Percentiles rank a stretch among this genome's conserved stretches.
Evolutionary conservation across 148 eudicot genomes (phyloP).

Genomic region (Rhododendron henanense): DNA sequence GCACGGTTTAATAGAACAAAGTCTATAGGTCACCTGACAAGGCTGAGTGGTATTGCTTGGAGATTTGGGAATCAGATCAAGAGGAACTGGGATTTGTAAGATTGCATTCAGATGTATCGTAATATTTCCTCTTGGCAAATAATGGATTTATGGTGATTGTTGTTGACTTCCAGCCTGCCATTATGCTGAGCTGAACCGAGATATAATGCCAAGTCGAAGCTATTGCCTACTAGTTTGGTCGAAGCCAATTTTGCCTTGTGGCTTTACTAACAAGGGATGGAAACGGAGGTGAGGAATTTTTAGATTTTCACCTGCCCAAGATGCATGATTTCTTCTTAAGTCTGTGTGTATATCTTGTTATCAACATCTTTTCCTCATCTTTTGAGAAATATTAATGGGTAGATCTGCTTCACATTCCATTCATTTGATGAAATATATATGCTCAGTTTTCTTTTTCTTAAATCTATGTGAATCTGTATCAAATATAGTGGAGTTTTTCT

Average conservation of each 20-base stretch:
- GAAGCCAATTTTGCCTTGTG: slow-evolving; percentile 30
- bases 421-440: not conserved
- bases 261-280: slow-evolving; percentile 13
- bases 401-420: slow-evolving; percentile 1
- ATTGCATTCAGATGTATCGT: not conserved
- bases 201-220: not conserved
- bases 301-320: not conserved
- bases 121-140: slow-evolving; percentile 1
- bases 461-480: not conserved
- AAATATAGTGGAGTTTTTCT: not conserved
- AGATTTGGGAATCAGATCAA: not conserved
- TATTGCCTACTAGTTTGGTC: slow-evolving; percentile 8
- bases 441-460: not conserved
- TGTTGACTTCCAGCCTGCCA: not conserved
- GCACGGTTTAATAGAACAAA: slow-evolving; percentile 32
- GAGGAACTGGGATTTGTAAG: not conserved
- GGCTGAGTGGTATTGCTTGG: not conserved
- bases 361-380: slow-evolving; percentile 4
- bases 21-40: not conserved
- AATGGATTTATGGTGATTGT: not conserved
- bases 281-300: slow-evolving; percentile 15
- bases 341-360: slow-evolving; percentile 2
- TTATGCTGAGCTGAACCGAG: not conserved
- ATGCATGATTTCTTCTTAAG: not conserved
- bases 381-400: not conserved